phyloP scores from a whole-genome alignment of 192 early-diverging fungal species.

The Linderina pennispora region DNA sequence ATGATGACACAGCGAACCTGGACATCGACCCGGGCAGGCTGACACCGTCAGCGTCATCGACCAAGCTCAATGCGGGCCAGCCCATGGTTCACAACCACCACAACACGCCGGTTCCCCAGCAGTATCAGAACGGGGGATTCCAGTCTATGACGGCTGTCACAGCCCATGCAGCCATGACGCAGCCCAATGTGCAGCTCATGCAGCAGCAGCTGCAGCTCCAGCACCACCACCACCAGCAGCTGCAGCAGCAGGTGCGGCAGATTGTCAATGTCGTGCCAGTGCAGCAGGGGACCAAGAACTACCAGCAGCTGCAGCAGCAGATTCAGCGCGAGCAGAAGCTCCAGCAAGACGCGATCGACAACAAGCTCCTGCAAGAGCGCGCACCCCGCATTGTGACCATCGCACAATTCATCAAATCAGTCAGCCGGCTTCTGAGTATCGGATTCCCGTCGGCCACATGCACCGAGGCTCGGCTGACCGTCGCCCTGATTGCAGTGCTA shows the following conservation, averaged over 20 bases:
- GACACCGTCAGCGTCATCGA: too few relatives aligned
- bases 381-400: conserved; percentile 40
- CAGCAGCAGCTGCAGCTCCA: conserved; percentile 9
- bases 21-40: too few relatives aligned
- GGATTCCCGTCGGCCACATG: conserved; percentile 31
- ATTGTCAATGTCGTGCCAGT: conserved; percentile 39
- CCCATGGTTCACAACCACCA: too few relatives aligned
- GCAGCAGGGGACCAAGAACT: conserved; percentile 23
- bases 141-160: too few relatives aligned
- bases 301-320: conserved; percentile 37
- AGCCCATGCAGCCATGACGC: too few relatives aligned
- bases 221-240: neutral
- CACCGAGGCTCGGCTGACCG: conserved; percentile 34
- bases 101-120: too few relatives aligned
- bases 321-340: conserved; percentile 34
- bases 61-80: too few relatives aligned
- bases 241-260: conserved; percentile 8
- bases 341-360: conserved; percentile 27
- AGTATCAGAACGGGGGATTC: too few relatives aligned
- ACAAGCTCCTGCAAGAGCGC: conserved; percentile 14
- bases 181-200: conserved; percentile 1
- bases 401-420: conserved; percentile 38
- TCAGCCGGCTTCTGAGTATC: conserved; percentile 30
- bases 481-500: conserved; percentile 31
- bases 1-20: too few relatives aligned